A percentile compares a stretch with the other conserved stretches of the same genome.
These are phyloP conservation scores for Onygenales sp. DNA, from an alignment of 2,329 filamentous ascomycete species.

Conservation along the genomic window DNA sequence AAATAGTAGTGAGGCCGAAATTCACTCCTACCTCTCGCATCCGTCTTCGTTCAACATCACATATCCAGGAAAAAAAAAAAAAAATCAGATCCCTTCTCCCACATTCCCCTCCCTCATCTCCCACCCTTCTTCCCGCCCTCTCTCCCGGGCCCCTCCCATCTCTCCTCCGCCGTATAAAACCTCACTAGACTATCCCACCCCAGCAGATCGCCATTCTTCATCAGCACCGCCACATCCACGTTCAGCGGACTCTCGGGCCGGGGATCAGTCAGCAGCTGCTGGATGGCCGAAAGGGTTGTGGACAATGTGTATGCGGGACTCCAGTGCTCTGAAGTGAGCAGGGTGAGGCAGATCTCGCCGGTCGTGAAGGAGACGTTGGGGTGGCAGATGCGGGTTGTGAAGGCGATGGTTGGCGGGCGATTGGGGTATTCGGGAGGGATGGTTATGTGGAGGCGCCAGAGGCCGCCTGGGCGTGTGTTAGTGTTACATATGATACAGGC, in stretches of 20 bases:
- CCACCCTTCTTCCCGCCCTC: constrained; percentile 27
- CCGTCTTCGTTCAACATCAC: no score
- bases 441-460: constrained; percentile 71
- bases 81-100: neutral
- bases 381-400: constrained; percentile 77
- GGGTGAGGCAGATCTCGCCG: constrained; percentile 89
- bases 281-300: constrained; percentile 36
- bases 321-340: constrained; percentile 66
- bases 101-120: neutral
- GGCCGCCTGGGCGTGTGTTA: constrained; percentile 45
- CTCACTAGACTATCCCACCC: constrained; percentile 38
- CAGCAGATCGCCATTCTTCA: constrained; percentile 35
- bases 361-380: constrained; percentile 65
- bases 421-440: constrained; percentile 74
- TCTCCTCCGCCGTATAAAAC: constrained; percentile 38
- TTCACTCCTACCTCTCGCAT: neutral
- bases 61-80: neutral
- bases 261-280: constrained; percentile 37
- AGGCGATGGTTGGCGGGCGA: constrained; percentile 64
- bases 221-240: constrained; percentile 37
- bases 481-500: neutral
- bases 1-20: neutral
- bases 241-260: constrained; percentile 39
- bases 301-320: constrained; percentile 72
- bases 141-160: constrained; percentile 33